Percentiles rank a stretch among this genome's conserved stretches.
These are phyloP conservation scores for Pyrenochaeta sp. DNA, from an alignment of 2,329 filamentous ascomycete species.

Conservation along the genomic window DNA sequence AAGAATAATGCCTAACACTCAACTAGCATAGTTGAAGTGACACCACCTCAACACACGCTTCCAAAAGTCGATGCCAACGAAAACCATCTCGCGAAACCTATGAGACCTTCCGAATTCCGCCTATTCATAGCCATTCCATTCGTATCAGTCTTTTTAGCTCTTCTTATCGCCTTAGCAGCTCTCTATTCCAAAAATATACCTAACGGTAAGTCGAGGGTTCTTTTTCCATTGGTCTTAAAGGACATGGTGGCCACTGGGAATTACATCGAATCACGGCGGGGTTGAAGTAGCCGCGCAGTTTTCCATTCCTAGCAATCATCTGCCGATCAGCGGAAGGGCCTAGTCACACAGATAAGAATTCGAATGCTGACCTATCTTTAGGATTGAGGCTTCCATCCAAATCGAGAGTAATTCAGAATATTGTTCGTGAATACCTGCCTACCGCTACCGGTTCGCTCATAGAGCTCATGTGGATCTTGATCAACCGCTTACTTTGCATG, in stretches of 20 bases:
- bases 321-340: too few relatives aligned
- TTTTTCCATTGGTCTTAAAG: too few relatives aligned
- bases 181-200: conserved; percentile 17
- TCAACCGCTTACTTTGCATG: conserved; percentile 61
- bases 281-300: too few relatives aligned
- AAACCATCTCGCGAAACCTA: conserved; percentile 15
- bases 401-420: conserved; percentile 43
- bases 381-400: conserved; percentile 40
- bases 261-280: too few relatives aligned
- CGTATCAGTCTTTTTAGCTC: conserved; percentile 12
- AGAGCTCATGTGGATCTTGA: conserved; percentile 63
- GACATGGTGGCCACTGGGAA: too few relatives aligned
- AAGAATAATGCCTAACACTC: too few relatives aligned
- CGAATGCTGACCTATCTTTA: too few relatives aligned
- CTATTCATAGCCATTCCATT: conserved; percentile 16
- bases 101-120: conserved; percentile 28
- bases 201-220: conserved; percentile 24
- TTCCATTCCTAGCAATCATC: too few relatives aligned
- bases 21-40: too few relatives aligned
- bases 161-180: conserved; percentile 16
- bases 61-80: too few relatives aligned
- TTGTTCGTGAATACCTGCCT: conserved; percentile 59
- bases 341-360: too few relatives aligned
- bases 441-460: conserved; percentile 61
- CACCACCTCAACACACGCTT: too few relatives aligned